Evolutionary conservation across 352 stramenopile genomes (phyloP).

Genomic region (Pythium chondricola): DNA sequence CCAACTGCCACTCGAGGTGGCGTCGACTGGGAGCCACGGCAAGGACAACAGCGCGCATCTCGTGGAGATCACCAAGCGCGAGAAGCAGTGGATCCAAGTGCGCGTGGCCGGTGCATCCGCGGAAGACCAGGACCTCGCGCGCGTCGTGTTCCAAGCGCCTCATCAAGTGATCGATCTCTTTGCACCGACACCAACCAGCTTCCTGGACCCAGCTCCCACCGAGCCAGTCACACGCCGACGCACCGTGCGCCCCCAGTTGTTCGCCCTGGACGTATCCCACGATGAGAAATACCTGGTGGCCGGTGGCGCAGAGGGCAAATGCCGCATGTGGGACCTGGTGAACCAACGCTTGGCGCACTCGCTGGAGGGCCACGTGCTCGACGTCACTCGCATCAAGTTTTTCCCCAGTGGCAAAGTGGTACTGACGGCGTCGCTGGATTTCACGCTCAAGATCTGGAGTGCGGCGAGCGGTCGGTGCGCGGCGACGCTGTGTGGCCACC

Average conservation of each 20-base stretch:
- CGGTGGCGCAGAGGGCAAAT: conserved; percentile 51
- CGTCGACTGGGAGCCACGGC: neutral
- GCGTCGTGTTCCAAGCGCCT: conserved; percentile 49
- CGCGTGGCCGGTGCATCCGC: conserved; percentile 10
- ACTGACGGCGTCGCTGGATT: conserved; percentile 65
- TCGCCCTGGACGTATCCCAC: conserved; percentile 37
- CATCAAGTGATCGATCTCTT: conserved; percentile 29
- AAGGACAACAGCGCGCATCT: conserved; percentile 14
- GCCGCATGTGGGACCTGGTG: conserved; percentile 37
- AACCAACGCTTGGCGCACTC: conserved; percentile 22
- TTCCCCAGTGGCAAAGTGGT: conserved; percentile 69
- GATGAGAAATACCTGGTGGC: conserved; percentile 46
- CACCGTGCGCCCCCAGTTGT: conserved; percentile 27
- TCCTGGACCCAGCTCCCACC: neutral
- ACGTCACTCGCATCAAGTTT: conserved; percentile 54
- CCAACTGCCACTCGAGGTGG: conserved; percentile 25
- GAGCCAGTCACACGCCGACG: neutral
- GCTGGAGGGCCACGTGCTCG: conserved; percentile 45
- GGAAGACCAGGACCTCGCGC: neutral
- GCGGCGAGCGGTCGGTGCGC: conserved; percentile 35
- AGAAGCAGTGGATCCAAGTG: conserved; percentile 44
- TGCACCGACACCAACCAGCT: neutral
- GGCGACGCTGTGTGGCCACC: conserved; percentile 52
- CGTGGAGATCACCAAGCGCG: conserved; percentile 30
- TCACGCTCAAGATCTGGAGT: conserved; percentile 69